phyloP scores from a whole-genome alignment of 1,284 basidiomycete species.

The Laetiporus sulphureus region DNA sequence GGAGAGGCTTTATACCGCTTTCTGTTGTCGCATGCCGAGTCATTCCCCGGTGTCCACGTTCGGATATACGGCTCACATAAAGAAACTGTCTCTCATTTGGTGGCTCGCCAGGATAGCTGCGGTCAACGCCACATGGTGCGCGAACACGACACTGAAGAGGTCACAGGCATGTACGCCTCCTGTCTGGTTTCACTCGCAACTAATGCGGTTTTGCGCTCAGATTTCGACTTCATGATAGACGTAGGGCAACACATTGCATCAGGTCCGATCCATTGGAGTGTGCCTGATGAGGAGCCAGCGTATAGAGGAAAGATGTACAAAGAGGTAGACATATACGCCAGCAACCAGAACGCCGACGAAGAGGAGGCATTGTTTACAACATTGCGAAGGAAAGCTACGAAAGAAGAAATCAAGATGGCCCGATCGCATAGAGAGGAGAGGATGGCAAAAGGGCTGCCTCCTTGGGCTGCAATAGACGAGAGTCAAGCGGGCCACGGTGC shows the following conservation, averaged over 20 bases:
- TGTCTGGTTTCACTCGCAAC: background rate
- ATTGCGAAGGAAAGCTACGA: slow-evolving; percentile 16
- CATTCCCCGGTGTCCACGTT: slow-evolving; percentile 42
- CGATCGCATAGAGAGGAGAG: slow-evolving; percentile 17
- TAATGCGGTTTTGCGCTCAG: slow-evolving; percentile 15
- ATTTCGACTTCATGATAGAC: slow-evolving; percentile 64
- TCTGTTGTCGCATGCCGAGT: slow-evolving; percentile 48
- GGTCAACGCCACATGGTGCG: slow-evolving; percentile 34
- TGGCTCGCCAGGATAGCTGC: slow-evolving; percentile 33
- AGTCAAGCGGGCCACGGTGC: background rate
- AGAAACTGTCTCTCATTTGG: slow-evolving; percentile 46
- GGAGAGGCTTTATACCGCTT: slow-evolving; percentile 73
- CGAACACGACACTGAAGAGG: slow-evolving; percentile 48
- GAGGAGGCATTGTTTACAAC: slow-evolving; percentile 5
- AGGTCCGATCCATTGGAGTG: slow-evolving; percentile 27
- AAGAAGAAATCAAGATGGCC: slow-evolving; percentile 18
- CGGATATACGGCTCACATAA: slow-evolving; percentile 52
- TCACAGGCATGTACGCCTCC: slow-evolving; percentile 32
- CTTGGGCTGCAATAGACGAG: slow-evolving; percentile 20
- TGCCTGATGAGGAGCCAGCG: slow-evolving; percentile 29
- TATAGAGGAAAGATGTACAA: slow-evolving; percentile 28
- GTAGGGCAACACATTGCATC: slow-evolving; percentile 25
- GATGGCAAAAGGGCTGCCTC: slow-evolving; percentile 21
- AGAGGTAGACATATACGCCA: slow-evolving; percentile 20
- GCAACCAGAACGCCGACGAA: slow-evolving; percentile 6